Evolutionary conservation across 2,329 filamentous ascomycete species (phyloP), one percentile per base, ranked within the genome.

Genomic region (Verticillium nubilum): DNA sequence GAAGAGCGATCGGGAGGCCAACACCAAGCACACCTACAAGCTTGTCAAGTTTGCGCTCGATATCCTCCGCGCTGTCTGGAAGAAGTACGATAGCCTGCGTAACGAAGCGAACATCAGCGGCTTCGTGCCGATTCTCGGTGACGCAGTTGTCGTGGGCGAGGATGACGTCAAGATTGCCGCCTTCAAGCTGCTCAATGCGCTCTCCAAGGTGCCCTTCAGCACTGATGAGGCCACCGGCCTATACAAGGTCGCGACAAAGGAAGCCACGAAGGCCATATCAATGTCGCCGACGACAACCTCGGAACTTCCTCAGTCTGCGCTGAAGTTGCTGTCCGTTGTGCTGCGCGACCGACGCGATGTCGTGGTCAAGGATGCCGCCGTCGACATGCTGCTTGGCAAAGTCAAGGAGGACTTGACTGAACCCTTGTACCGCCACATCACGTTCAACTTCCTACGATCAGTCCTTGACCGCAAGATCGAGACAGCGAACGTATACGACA

Each of bases 161-260:
- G 94, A 98, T 68, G 95, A 99, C 70, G 90, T 99, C 61, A 95
- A 96, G 76, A 86, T 96, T 33, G 89, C 94, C 1, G 87, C 92
- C 12, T 88, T 98, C 69, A 87, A 92, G 63, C 79, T 98, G n/a
- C 80, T 99, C 27, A 88, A 87, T 0, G 88, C 91, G 1, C 87
- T 98, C 61, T 88, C 92, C 73, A 94, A 91, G 69, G 89, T 97
- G 4, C 91, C 91, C 0, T 83, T 97, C 66, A 79, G 87, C 59
- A 81, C 90, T 52, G 87, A 91, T 58, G 82, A 88, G 61, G 87
- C 86, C 7, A 75, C 74, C 15, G 80, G 81, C 57, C 75, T 88
- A 5, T 88, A 86, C 75, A 86, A 89, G 56, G 86, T 97, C 1
- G 95, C 96, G 59, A 83, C 92, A 61, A 89, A 89, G 56, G 93